A percentile compares a stretch with the other conserved stretches of the same genome.
Conservation (phyloP, 176 grass and related monocot genomes). For the Oryza rufipogon region DNA sequence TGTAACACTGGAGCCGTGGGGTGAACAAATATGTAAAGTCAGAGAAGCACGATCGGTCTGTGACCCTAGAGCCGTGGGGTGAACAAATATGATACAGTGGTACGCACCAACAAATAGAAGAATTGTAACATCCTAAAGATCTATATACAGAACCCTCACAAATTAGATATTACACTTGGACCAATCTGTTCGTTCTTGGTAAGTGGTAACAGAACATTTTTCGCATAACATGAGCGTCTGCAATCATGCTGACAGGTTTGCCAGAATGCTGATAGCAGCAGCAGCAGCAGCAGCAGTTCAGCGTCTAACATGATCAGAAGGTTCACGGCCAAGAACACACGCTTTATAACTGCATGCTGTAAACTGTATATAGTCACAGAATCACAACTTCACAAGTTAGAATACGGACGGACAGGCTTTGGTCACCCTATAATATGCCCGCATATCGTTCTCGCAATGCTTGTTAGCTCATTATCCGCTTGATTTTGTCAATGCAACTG, state of each 20-base stretch:
- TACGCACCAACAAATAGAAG: too few species aligned
- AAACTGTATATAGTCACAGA: background rate
- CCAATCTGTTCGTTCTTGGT: background rate
- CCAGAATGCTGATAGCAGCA: background rate
- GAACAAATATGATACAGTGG: too few species aligned
- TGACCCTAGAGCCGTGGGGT: too few species aligned
- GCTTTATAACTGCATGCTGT: background rate
- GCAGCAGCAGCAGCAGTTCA: background rate
- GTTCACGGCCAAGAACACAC: background rate
- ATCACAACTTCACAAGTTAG: background rate
- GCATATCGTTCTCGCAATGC: background rate
- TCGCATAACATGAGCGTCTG: background rate
- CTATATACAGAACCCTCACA: background rate
- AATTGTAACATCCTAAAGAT: too few species aligned
- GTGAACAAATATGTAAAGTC: too few species aligned
- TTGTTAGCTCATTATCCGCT: slow-evolving; percentile 41
- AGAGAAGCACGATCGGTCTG: too few species aligned
- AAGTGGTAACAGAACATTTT: background rate
- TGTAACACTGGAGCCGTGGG: too few species aligned
- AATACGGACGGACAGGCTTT: background rate
- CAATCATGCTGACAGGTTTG: background rate
- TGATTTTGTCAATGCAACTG: slow-evolving; percentile 53
- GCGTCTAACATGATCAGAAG: background rate
- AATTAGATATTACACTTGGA: too few species aligned
- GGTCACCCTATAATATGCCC: background rate